These are phyloP conservation scores for Phytophthora melonis DNA, from an alignment of 352 stramenopile species.

Conservation along the genomic window DNA sequence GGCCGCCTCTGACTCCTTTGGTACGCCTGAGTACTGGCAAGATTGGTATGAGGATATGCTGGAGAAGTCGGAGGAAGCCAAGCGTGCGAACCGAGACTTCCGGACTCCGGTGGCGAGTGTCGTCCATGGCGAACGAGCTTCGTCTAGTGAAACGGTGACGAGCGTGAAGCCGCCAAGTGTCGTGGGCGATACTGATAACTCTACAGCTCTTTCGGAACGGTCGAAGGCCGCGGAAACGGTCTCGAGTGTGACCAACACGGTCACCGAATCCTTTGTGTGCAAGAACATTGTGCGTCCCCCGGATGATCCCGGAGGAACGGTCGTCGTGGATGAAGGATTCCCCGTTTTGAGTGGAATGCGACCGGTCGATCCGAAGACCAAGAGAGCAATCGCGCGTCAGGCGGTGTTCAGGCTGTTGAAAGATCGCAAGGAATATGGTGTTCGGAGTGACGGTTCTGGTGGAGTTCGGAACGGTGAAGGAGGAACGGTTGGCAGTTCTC, in stretches of 20 bases:
- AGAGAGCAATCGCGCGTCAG: too few species aligned
- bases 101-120: not conserved
- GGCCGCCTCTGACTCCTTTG: not conserved
- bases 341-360: not conserved
- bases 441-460: too few species aligned
- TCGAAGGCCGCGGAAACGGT: not conserved
- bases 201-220: not conserved
- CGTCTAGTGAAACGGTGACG: not conserved
- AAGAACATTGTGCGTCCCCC: not conserved
- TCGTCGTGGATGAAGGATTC: not conserved
- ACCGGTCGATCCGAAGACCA: too few species aligned
- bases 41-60: not conserved
- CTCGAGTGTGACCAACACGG: too few species aligned
- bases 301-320: not conserved
- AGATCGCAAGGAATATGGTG: too few species aligned
- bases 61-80: not conserved
- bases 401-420: too few species aligned
- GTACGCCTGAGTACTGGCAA: constrained; percentile 7
- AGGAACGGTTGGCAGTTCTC: too few species aligned
- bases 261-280: not conserved
- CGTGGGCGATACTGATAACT: not conserved
- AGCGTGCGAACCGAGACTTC: constrained; percentile 10
- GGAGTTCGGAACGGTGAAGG: too few species aligned
- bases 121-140: not conserved
- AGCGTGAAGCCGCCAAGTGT: not conserved